Conservation (phyloP, 1,284 basidiomycete species). For the Boletus semigastroideus region DNA sequence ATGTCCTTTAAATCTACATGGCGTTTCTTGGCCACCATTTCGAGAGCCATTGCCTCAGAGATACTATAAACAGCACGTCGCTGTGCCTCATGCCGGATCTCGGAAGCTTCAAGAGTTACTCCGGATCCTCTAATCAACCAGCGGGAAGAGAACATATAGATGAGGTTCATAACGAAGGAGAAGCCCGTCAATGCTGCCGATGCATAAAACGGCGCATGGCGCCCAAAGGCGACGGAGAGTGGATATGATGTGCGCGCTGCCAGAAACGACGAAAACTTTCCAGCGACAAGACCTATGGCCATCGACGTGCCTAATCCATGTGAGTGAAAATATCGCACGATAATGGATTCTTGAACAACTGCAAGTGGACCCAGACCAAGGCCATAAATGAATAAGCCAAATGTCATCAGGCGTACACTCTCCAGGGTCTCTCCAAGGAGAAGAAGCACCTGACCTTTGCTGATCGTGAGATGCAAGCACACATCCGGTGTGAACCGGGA, state of each 20-base stretch:
- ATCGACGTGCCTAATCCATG: slow-evolving; percentile 77
- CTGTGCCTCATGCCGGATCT: slow-evolving; percentile 53
- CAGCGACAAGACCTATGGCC: slow-evolving; percentile 75
- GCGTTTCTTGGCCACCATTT: slow-evolving; percentile 63
- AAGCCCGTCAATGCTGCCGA: slow-evolving; percentile 59
- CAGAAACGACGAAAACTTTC: slow-evolving; percentile 74
- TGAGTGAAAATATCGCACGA: slow-evolving; percentile 76
- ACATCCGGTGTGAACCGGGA: not conserved
- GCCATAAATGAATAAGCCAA: slow-evolving; percentile 78
- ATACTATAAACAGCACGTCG: slow-evolving; percentile 42
- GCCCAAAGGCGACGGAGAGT: slow-evolving; percentile 65
- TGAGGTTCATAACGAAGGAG: slow-evolving; percentile 66
- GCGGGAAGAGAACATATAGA: slow-evolving; percentile 62
- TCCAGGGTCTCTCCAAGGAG: slow-evolving; percentile 60
- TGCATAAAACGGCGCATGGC: slow-evolving; percentile 74
- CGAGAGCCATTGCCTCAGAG: slow-evolving; percentile 61
- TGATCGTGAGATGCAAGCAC: slow-evolving; percentile 8
- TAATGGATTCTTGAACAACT: slow-evolving; percentile 76
- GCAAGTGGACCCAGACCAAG: slow-evolving; percentile 75
- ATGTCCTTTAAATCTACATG: slow-evolving; percentile 60
- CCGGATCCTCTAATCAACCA: slow-evolving; percentile 61
- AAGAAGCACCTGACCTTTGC: slow-evolving; percentile 57
- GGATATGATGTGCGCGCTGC: slow-evolving; percentile 75
- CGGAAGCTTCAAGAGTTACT: slow-evolving; percentile 63
- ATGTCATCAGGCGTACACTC: slow-evolving; percentile 61